phyloP scores from a whole-genome alignment of 2,329 filamentous ascomycete genomes.

The Pestalotiopsis sp. region DNA sequence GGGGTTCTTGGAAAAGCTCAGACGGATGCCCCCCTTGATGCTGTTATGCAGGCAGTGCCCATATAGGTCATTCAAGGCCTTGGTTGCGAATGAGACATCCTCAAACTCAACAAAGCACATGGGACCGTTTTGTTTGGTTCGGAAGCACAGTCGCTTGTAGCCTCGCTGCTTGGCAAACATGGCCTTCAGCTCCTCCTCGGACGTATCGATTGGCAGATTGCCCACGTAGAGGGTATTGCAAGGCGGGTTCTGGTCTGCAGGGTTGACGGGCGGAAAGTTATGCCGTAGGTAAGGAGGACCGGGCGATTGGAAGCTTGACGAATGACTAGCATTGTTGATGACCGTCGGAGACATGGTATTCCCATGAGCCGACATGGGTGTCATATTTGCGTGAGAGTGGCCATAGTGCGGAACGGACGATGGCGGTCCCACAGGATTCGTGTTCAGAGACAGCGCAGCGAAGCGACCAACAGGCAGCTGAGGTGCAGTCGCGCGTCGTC shows the following conservation, averaged over 20 bases:
- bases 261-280: slow-evolving; percentile 85
- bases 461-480: slow-evolving; percentile 72
- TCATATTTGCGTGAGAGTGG: slow-evolving; percentile 24
- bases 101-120: slow-evolving; percentile 99
- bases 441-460: slow-evolving; percentile 71
- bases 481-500: slow-evolving; percentile 72
- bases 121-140: slow-evolving; percentile 91
- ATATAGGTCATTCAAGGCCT: slow-evolving; percentile 86
- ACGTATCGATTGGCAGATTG: slow-evolving; percentile 91
- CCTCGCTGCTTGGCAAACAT: slow-evolving; percentile 92
- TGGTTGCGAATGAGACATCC: slow-evolving; percentile 88
- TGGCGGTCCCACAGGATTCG: slow-evolving; percentile 58
- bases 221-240: slow-evolving; percentile 98
- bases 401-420: slow-evolving; percentile 50
- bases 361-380: slow-evolving; percentile 16
- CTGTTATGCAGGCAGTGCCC: slow-evolving; percentile 87
- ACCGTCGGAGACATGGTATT: slow-evolving; percentile 59
- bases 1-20: slow-evolving; percentile 98
- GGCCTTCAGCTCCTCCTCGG: slow-evolving; percentile 92
- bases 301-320: slow-evolving; percentile 57
- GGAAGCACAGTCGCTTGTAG: slow-evolving; percentile 93
- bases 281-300: slow-evolving; percentile 62
- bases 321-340: slow-evolving; percentile 46
- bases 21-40: slow-evolving; percentile 88
- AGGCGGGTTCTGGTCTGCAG: slow-evolving; percentile 93